Conservation (phyloP, 1,139 yeast genomes). For the Yamadazyma membranifaciens region DNA sequence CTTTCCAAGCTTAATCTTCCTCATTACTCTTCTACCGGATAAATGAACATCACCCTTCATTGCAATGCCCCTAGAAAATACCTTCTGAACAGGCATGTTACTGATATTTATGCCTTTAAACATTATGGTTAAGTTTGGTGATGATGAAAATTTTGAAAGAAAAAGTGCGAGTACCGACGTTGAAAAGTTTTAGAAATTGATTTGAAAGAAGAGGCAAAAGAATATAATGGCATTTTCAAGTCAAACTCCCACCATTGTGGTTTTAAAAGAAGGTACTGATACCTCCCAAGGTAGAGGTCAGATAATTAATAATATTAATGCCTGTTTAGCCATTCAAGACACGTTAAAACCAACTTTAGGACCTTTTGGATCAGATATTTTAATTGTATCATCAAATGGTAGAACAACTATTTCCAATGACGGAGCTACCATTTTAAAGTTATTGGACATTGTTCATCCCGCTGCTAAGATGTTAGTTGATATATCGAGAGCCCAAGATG, state of each 20-base stretch:
- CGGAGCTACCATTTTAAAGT: constrained; percentile 93
- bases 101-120: constrained; percentile 2
- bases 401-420: constrained; percentile 95
- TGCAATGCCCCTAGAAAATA: constrained; percentile 24
- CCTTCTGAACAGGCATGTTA: constrained; percentile 3
- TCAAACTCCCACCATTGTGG: constrained; percentile 96
- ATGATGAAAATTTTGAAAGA: constrained; percentile 7
- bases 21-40: constrained; percentile 52
- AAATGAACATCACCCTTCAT: constrained; percentile 41
- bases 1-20: constrained; percentile 63
- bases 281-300: constrained; percentile 96
- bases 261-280: constrained; percentile 96
- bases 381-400: constrained; percentile 79
- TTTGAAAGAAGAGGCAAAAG: constrained; percentile 2
- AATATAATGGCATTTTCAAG: constrained; percentile 80
- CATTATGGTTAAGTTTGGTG: constrained; percentile 3
- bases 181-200: constrained; percentile 8
- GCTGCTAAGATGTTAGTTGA: constrained; percentile 96
- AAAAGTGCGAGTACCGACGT: constrained; percentile 11
- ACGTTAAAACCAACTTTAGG: constrained; percentile 94
- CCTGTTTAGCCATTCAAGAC: constrained; percentile 95
- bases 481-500: constrained; percentile 94
- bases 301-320: constrained; percentile 90
- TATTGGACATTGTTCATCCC: constrained; percentile 95
- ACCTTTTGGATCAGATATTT: constrained; percentile 94